Percentiles rank a stretch among this genome's conserved stretches.
phyloP scores from a whole-genome alignment of 352 stramenopile species.

The Pythium diclinum region DNA sequence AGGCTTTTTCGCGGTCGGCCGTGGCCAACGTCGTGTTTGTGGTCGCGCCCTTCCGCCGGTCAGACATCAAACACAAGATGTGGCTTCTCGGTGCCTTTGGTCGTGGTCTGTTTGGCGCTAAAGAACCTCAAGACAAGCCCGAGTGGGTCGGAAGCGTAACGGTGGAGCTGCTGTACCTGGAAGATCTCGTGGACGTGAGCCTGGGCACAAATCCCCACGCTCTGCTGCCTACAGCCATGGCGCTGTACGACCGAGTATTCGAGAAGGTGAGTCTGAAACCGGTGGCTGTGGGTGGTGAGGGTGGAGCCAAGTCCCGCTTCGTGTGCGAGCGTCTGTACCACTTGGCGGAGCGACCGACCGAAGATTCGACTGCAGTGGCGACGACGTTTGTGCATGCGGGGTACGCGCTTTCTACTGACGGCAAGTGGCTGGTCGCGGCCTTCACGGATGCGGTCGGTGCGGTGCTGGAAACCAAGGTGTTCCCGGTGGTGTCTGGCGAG shows the following conservation, averaged over 20 bases:
- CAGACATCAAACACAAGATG: constrained; percentile 70
- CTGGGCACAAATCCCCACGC: constrained; percentile 58
- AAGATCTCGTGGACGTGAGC: constrained; percentile 65
- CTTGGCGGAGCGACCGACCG: constrained; percentile 35
- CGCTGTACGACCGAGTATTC: constrained; percentile 65
- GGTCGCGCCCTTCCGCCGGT: constrained; percentile 58
- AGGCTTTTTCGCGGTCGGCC: constrained; percentile 59
- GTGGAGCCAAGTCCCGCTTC: constrained; percentile 31
- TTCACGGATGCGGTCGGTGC: constrained; percentile 59
- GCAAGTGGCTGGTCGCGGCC: constrained; percentile 55
- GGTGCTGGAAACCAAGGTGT: constrained; percentile 51
- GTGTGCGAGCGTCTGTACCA: constrained; percentile 68
- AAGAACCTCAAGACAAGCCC: constrained; percentile 2
- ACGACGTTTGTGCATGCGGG: constrained; percentile 22
- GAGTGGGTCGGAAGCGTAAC: constrained; percentile 58
- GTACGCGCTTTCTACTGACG: constrained; percentile 52
- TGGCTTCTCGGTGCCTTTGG: constrained; percentile 66
- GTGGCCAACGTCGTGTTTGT: constrained; percentile 70
- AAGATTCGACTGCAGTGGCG: constrained; percentile 5
- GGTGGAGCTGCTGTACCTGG: constrained; percentile 66
- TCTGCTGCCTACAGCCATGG: constrained; percentile 55
- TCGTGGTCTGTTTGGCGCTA: constrained; percentile 47
- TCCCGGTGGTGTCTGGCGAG: constrained; percentile 27
- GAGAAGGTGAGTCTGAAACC: constrained; percentile 58
- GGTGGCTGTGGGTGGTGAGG: not conserved